A percentile compares a stretch with the other conserved stretches of the same genome.
phyloP scores from a whole-genome alignment of 2,329 filamentous ascomycete species.

The Fusarium circinatum region DNA sequence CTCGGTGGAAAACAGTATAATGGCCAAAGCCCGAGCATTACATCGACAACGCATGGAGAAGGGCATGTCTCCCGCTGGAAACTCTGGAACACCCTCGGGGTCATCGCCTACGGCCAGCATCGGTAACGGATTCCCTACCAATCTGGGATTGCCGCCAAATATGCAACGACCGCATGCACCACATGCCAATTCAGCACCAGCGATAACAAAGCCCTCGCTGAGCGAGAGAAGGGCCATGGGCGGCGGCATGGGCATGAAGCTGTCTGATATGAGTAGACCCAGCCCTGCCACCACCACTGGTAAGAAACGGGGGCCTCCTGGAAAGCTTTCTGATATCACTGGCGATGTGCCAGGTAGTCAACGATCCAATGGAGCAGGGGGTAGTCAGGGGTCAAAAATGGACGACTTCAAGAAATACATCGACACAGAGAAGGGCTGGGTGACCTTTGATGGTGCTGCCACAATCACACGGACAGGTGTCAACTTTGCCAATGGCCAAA shows the following conservation, averaged over 20 bases:
- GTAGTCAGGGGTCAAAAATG: constrained; percentile 59
- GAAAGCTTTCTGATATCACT: constrained; percentile 56
- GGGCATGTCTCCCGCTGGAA: constrained; percentile 50
- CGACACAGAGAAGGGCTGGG: constrained; percentile 88
- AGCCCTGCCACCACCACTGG: constrained; percentile 33
- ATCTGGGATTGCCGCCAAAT: constrained; percentile 54
- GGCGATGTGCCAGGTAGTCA: constrained; percentile 30
- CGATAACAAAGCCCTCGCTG: constrained; percentile 66
- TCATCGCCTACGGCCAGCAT: constrained; percentile 49
- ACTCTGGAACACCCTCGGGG: constrained; percentile 46
- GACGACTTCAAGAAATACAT: constrained; percentile 80
- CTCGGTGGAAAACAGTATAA: constrained; percentile 54
- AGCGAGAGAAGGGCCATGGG: constrained; percentile 69
- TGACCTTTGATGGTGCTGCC: constrained; percentile 94
- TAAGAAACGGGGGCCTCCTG: constrained; percentile 51
- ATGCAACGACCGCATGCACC: constrained; percentile 58
- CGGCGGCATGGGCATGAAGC: constrained; percentile 59
- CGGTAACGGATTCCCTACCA: constrained; percentile 56
- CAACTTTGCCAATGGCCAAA: constrained; percentile 88
- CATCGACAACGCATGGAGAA: constrained; percentile 59
- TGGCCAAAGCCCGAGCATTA: constrained; percentile 60
- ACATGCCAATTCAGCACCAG: constrained; percentile 65
- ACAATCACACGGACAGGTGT: constrained; percentile 89
- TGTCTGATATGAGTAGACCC: constrained; percentile 62
- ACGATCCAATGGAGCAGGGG: constrained; percentile 48